Conservation (phyloP, 2,329 filamentous ascomycete genomes). For the Neofusicoccum laricinum region DNA sequence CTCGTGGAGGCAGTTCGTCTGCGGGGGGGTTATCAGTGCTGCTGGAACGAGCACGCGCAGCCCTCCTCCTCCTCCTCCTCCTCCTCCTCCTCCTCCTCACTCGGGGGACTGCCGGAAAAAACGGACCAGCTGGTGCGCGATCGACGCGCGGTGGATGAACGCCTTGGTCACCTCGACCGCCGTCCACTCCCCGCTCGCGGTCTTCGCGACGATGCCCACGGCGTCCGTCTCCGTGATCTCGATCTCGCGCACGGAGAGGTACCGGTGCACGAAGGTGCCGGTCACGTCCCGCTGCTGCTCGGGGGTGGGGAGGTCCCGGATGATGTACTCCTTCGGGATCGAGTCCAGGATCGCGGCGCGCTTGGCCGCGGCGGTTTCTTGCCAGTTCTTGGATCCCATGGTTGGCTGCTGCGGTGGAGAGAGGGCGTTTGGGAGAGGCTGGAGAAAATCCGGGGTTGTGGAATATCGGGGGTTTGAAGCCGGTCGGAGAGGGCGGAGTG, state of each 20-base stretch:
- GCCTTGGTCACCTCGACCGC: slow-evolving; percentile 55
- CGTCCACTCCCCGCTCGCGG: slow-evolving; percentile 54
- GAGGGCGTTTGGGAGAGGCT: neutral
- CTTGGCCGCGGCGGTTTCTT: slow-evolving; percentile 9
- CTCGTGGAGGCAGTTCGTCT: slow-evolving; percentile 43
- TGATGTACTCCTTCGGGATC: slow-evolving; percentile 12
- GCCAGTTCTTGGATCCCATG: slow-evolving; percentile 3
- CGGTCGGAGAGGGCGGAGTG: neutral
- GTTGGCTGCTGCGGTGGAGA: neutral
- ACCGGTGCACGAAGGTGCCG: slow-evolving; percentile 55
- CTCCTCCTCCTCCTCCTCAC: too few relatives aligned
- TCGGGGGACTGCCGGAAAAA: too few relatives aligned
- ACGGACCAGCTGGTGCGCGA: slow-evolving; percentile 49
- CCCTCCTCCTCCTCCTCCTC: too few relatives aligned
- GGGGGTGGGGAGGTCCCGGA: neutral
- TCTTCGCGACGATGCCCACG: slow-evolving; percentile 54
- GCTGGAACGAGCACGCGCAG: too few relatives aligned
- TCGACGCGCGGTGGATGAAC: slow-evolving; percentile 55
- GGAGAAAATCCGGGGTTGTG: neutral
- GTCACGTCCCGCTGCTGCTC: slow-evolving; percentile 40
- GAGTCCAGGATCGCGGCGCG: slow-evolving; percentile 9
- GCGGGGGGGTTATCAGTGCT: neutral
- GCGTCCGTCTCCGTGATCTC: slow-evolving; percentile 62
- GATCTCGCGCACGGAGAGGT: slow-evolving; percentile 52
- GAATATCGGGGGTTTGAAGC: neutral